A percentile compares a stretch with the other conserved stretches of the same genome.
phyloP scores from a whole-genome alignment of 73 alveolate species.

The Paraurostyla sp. region DNA sequence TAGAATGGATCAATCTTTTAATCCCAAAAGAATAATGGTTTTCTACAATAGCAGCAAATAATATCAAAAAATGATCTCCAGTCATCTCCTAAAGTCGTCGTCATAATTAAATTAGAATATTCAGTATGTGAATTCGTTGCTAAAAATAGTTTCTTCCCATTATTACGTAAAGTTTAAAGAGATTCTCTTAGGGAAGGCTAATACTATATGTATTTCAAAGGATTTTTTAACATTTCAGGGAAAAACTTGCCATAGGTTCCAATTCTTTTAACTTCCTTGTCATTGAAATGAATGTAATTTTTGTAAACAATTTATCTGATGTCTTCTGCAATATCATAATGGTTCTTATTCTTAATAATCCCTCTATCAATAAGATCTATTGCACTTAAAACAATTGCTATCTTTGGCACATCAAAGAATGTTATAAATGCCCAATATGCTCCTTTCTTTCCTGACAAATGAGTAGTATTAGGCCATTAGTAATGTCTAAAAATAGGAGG shows the following conservation, averaged over 20 bases:
- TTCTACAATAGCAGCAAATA: slow-evolving; percentile 45
- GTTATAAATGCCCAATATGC: slow-evolving; percentile 47
- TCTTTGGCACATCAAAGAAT: slow-evolving; percentile 47
- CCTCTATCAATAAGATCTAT: slow-evolving; percentile 61
- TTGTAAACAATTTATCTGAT: slow-evolving; percentile 40
- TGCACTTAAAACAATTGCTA: slow-evolving; percentile 9
- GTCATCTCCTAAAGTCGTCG: slow-evolving; percentile 70
- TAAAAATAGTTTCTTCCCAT: slow-evolving; percentile 51
- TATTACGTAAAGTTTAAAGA: slow-evolving; percentile 15
- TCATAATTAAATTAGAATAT: slow-evolving; percentile 55
- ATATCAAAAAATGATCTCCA: slow-evolving; percentile 59
- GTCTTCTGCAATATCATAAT: slow-evolving; percentile 55
- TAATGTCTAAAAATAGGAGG: slow-evolving; percentile 10
- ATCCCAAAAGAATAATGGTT: slow-evolving; percentile 47
- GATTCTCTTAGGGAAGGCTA: slow-evolving; percentile 59
- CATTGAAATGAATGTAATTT: slow-evolving; percentile 59
- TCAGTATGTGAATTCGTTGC: slow-evolving; percentile 72
- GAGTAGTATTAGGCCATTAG: slow-evolving; percentile 21
- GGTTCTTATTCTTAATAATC: neutral
- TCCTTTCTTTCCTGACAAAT: slow-evolving; percentile 13
- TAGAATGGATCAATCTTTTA: slow-evolving; percentile 2
- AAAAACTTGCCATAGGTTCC: slow-evolving; percentile 65
- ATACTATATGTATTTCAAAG: slow-evolving; percentile 10
- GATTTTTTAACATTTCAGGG: slow-evolving; percentile 45
- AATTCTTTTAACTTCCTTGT: neutral